A percentile compares a stretch with the other conserved stretches of the same genome.
Conservation (phyloP, 2,329 filamentous ascomycete species). For the Pyricularia pennisetigena region DNA sequence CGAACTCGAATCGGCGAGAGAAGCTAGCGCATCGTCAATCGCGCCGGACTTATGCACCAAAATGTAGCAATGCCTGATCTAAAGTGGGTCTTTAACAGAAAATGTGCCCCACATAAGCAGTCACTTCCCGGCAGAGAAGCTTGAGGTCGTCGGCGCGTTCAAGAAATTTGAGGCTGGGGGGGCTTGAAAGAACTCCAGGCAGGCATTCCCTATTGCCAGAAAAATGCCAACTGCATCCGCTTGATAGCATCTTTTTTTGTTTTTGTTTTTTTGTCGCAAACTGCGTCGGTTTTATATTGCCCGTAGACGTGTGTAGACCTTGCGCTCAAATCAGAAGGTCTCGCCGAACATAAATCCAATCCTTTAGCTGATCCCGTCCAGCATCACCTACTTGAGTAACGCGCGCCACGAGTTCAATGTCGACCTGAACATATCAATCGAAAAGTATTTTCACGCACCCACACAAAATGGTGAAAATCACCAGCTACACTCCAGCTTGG, state of each 20-base stretch:
- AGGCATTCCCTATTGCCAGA: background rate
- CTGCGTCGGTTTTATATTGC: background rate
- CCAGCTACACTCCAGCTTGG: constrained; percentile 80
- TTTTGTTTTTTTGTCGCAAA: background rate
- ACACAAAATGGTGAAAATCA: constrained; percentile 68
- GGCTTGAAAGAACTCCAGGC: background rate
- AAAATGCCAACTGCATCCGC: background rate
- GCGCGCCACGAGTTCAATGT: background rate
- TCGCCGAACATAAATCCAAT: background rate
- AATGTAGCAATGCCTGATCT: background rate
- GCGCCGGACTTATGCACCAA: background rate
- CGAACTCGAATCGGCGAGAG: background rate
- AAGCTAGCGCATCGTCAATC: background rate
- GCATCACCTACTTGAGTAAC: background rate
- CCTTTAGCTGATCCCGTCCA: background rate
- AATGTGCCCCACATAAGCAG: background rate
- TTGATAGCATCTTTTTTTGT: background rate
- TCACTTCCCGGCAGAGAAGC: constrained; percentile 2
- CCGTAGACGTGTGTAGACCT: background rate
- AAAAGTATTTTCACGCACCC: background rate
- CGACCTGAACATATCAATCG: background rate
- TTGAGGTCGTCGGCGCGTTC: background rate
- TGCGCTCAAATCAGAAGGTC: background rate
- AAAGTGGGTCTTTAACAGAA: background rate
- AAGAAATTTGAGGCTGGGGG: constrained; percentile 3